Evolutionary conservation across 2,329 filamentous ascomycete genomes (phyloP).

Genomic region (Claviceps sp.): DNA sequence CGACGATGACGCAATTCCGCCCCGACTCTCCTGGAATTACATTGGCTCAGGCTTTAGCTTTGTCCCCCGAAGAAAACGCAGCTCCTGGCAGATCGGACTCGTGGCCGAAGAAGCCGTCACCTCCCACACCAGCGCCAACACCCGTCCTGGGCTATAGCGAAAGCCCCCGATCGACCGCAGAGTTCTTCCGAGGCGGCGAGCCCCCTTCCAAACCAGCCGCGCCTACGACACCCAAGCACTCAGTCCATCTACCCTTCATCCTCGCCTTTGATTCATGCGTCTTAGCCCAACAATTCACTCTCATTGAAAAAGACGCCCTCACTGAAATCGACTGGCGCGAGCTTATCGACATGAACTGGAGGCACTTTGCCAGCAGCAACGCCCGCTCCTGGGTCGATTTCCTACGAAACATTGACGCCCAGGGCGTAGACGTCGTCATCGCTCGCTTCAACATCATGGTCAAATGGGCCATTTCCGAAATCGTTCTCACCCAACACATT

Average conservation of each 20-base stretch:
- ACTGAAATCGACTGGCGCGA: conserved; percentile 86
- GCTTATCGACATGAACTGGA: conserved; percentile 72
- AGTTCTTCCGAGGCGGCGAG: conserved; percentile 21
- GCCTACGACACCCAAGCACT: conserved; percentile 24
- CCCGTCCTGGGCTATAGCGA: conserved; percentile 28
- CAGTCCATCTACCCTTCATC: conserved; percentile 63
- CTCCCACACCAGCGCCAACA: conserved; percentile 34
- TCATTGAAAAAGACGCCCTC: conserved; percentile 75
- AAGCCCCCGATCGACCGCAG: conserved; percentile 6
- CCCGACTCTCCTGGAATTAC: conserved; percentile 34
- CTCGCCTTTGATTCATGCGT: conserved; percentile 68
- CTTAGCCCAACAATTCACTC: conserved; percentile 69
- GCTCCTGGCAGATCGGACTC: background rate
- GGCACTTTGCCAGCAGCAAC: conserved; percentile 49
- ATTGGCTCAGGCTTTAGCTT: conserved; percentile 29
- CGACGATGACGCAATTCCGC: conserved; percentile 5
- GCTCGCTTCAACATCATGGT: conserved; percentile 81
- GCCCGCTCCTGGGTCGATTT: conserved; percentile 74
- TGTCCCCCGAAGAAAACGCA: conserved; percentile 4
- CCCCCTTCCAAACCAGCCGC: conserved; percentile 19
- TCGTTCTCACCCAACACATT: conserved; percentile 57
- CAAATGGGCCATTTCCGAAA: conserved; percentile 73
- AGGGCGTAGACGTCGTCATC: conserved; percentile 71
- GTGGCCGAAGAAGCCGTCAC: conserved; percentile 12
- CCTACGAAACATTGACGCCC: conserved; percentile 55